Conservation (phyloP, 139 green algal species). For the Monoraphidium neglectum region DNA sequence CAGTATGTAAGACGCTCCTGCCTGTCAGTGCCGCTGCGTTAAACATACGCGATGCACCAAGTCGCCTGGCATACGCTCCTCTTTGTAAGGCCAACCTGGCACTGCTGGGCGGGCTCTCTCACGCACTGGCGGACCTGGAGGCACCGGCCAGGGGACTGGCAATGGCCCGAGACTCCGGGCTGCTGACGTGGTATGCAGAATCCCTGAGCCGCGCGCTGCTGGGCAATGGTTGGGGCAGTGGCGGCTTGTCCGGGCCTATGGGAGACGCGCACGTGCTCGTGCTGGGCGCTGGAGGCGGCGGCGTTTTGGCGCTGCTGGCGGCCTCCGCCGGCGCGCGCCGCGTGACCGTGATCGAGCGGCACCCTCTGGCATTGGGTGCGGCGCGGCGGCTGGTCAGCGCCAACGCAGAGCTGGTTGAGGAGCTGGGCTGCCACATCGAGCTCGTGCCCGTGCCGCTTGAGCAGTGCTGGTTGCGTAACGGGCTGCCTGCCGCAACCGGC, state of each 20-base stretch:
- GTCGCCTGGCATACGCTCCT: no score
- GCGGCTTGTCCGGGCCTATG: no score
- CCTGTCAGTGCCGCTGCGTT: no score
- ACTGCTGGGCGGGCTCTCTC: neutral
- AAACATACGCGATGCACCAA: no score
- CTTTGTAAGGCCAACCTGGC: no score
- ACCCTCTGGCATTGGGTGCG: conserved; percentile 2
- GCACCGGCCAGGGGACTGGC: neutral
- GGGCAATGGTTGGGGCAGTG: no score
- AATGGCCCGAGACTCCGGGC: neutral
- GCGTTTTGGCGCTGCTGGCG: conserved; percentile 12
- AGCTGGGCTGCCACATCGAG: conserved; percentile 1
- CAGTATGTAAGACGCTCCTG: no score
- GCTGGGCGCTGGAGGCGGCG: conserved; percentile 6
- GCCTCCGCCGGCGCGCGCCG: conserved; percentile 11
- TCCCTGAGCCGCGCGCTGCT: neutral
- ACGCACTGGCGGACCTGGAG: conserved; percentile 12
- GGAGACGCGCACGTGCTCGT: conserved; percentile 10
- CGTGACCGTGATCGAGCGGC: conserved; percentile 17
- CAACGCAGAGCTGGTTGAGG: neutral
- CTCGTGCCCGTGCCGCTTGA: conserved; percentile 3
- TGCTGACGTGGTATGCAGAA: conserved; percentile 10
- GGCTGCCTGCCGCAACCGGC: neutral
- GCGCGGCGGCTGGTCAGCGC: conserved; percentile 1
- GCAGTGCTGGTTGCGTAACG: neutral